Conservation (phyloP, 352 stramenopile species). For the Phytophthora sansomeana region DNA sequence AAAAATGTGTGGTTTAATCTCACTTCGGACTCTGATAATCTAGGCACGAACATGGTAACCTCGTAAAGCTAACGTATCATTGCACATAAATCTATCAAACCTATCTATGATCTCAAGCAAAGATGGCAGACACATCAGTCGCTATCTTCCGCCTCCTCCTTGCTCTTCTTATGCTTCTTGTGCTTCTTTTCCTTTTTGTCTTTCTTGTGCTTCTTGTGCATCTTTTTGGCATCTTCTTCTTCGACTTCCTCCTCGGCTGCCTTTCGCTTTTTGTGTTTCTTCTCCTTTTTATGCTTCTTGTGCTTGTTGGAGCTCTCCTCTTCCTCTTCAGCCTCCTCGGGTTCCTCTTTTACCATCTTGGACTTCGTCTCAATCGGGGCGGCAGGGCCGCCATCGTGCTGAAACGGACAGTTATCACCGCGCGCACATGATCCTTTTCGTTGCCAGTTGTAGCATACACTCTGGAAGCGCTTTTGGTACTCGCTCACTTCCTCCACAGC, state of each 20-base stretch:
- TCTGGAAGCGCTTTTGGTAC: slow-evolving; percentile 75
- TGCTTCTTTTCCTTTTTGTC: slow-evolving; percentile 45
- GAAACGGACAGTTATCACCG: slow-evolving; percentile 57
- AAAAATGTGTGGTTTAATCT: no score
- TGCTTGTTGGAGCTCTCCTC: slow-evolving; percentile 24
- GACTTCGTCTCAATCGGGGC: background rate
- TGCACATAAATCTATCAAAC: slow-evolving; percentile 24
- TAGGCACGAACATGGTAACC: no score
- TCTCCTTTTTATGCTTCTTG: slow-evolving; percentile 40
- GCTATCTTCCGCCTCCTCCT: slow-evolving; percentile 28
- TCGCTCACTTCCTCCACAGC: slow-evolving; percentile 64
- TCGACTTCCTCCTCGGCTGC: slow-evolving; percentile 12
- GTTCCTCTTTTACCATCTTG: slow-evolving; percentile 13
- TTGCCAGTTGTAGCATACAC: slow-evolving; percentile 75
- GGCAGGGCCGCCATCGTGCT: slow-evolving; percentile 43
- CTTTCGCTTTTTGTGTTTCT: slow-evolving; percentile 37
- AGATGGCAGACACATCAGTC: slow-evolving; percentile 23
- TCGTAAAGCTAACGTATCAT: no score
- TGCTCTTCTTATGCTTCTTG: slow-evolving; percentile 47
- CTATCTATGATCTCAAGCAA: slow-evolving; percentile 15
- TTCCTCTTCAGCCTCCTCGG: slow-evolving; percentile 1
- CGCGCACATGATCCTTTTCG: slow-evolving; percentile 46
- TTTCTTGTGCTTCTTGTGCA: slow-evolving; percentile 37
- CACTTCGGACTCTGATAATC: no score
- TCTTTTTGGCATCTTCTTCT: slow-evolving; percentile 16